A percentile compares a stretch with the other conserved stretches of the same genome.
phyloP scores from a whole-genome alignment of 208 protist genomes.

The Plasmodiophora brassicae region DNA sequence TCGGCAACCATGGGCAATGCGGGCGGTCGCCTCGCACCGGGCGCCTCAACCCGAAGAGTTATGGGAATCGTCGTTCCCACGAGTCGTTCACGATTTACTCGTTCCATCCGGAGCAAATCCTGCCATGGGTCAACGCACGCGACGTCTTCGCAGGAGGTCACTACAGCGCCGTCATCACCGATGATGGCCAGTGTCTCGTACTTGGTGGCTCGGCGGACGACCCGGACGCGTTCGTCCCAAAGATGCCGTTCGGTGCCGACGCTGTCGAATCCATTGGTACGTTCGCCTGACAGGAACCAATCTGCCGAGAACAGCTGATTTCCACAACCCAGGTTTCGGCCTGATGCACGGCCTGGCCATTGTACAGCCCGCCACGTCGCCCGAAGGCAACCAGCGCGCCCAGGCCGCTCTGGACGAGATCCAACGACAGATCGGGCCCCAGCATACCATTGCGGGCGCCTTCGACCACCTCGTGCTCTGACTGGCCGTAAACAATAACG shows the following conservation, averaged over 20 bases:
- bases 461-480: too few relatives aligned
- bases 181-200: background rate
- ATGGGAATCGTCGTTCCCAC: background rate
- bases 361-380: too few relatives aligned
- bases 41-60: background rate
- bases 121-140: background rate
- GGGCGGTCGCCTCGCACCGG: background rate
- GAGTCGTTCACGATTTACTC: background rate
- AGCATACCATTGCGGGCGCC: too few relatives aligned
- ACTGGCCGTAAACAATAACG: too few relatives aligned
- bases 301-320: too few relatives aligned
- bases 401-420: too few relatives aligned
- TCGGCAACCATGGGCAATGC: background rate
- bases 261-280: background rate
- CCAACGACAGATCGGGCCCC: too few relatives aligned
- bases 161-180: background rate
- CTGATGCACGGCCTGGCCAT: too few relatives aligned
- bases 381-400: too few relatives aligned
- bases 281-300: too few relatives aligned
- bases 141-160: background rate
- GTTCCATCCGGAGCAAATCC: background rate
- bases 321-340: too few relatives aligned
- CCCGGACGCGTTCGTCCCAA: background rate
- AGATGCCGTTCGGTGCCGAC: background rate
- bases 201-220: background rate